Evolutionary conservation across 495 filamentous ascomycete species (phyloP), one percentile per base, ranked within the genome.

Genomic region (Gamarada debralockiae): DNA sequence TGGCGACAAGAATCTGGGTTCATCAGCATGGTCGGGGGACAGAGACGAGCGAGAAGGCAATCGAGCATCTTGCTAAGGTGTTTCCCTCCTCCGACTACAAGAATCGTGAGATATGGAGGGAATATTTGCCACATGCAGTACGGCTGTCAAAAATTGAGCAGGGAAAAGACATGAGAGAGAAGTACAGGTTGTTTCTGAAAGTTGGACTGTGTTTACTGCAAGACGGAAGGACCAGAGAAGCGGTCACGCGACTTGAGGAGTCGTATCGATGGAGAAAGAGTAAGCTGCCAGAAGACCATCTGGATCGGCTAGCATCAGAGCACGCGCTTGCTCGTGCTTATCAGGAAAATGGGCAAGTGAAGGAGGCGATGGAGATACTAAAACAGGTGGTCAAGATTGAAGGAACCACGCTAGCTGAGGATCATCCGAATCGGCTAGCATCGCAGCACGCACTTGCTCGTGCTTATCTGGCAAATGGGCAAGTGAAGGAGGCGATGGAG

Each of bases 1-100:
- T 75, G 23, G 67, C 70, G 21, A 70, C 64, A 37, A 58, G 63
- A 15, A 60, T 65, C 8, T 74, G 70, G 72, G 40, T 62, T 8
- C 24, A 55, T 9, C 9, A 43, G 17, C 14, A 43, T 22, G 17
- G 17, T 22, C 9, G 9, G 9, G 8, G 8, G 6, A 27, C 20
- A 27, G 38, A 25, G 22, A 51, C 18, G 17, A 50, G 20, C n/a
- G 21, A 48, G n/a, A 14, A 23, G 34, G 49, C 36, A 12, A 17
- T 46, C 36, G 21, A 20, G 23, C 49, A 50, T 22, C 6, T 37
- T 9, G 6, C 27, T 8, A n/a, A 41, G 10, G 20, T 36, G 7
- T 37, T 41, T 43, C 29, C 29, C 8, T 13, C 6, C 31, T 9
- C 8, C n/a, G 47, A 37, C n/a, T 36, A 15, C 21, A 27, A 9